A percentile compares a stretch with the other conserved stretches of the same genome.
Evolutionary conservation across 495 filamentous ascomycete genomes (phyloP).

Genomic region (Beverwykella pulmonaria): DNA sequence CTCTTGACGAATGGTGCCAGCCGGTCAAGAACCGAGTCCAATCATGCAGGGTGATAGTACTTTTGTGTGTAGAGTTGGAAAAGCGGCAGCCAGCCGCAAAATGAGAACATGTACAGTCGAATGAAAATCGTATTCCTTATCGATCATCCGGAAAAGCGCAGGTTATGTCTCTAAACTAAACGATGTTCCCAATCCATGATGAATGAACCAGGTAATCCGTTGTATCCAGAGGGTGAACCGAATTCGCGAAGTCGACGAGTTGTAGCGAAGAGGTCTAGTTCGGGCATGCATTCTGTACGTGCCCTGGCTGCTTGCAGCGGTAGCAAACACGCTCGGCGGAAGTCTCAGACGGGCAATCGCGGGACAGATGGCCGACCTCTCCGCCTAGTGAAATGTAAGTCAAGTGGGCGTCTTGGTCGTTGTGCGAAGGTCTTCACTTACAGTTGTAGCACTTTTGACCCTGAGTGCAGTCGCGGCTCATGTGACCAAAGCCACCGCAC

Average conservation of each 20-base stretch:
- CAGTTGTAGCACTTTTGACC: slow-evolving; percentile 99
- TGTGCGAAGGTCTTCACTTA: slow-evolving; percentile 46
- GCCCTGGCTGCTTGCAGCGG: slow-evolving; percentile 97
- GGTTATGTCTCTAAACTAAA: not conserved
- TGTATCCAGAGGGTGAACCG: not conserved
- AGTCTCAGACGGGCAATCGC: slow-evolving; percentile 91
- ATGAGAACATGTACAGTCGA: slow-evolving; percentile 32
- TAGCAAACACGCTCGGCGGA: slow-evolving; percentile 95
- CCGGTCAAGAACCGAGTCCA: slow-evolving; percentile 26
- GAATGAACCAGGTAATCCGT: not conserved
- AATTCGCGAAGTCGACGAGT: slow-evolving; percentile 5
- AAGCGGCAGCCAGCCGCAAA: slow-evolving; percentile 27
- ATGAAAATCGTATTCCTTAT: slow-evolving; percentile 33
- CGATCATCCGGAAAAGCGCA: slow-evolving; percentile 8
- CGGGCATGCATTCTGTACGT: slow-evolving; percentile 91
- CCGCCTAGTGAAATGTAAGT: slow-evolving; percentile 57
- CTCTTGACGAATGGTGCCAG: slow-evolving; percentile 28
- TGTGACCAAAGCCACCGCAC: slow-evolving; percentile 94
- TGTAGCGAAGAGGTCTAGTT: slow-evolving; percentile 53
- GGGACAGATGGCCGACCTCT: slow-evolving; percentile 88
- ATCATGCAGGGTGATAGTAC: slow-evolving; percentile 28
- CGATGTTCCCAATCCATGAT: slow-evolving; percentile 4
- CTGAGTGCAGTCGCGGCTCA: slow-evolving; percentile 96
- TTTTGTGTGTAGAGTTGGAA: slow-evolving; percentile 23
- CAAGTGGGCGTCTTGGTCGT: no score